Percentiles rank a stretch among this genome's conserved stretches.
phyloP scores from a whole-genome alignment of 768 basidiomycete species.

The Mycena venus region DNA sequence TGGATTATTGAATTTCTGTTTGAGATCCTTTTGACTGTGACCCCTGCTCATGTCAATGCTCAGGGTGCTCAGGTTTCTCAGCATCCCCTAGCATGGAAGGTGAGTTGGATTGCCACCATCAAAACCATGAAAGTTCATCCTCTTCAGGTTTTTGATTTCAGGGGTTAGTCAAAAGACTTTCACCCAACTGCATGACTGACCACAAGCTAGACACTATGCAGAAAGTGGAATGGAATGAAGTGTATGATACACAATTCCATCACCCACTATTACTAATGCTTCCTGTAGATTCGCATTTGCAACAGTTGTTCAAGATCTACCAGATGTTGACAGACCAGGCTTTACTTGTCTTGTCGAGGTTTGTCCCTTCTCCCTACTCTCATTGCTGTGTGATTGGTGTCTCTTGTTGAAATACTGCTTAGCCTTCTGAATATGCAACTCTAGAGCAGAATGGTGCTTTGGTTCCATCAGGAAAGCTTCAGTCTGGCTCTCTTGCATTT shows the following conservation, averaged over 20 bases:
- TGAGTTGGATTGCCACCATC: neutral
- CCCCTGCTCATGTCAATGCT: neutral
- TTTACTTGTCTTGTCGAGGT: neutral
- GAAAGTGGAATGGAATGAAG: neutral
- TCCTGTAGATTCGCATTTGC: neutral
- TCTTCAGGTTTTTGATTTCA: neutral
- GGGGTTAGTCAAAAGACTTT: neutral
- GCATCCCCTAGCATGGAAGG: neutral
- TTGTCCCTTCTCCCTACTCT: neutral
- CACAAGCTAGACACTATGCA: neutral
- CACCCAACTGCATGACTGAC: neutral
- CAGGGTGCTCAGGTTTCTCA: neutral
- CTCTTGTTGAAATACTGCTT: neutral
- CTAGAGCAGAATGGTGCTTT: neutral
- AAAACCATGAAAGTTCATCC: neutral
- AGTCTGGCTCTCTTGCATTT: neutral
- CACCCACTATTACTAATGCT: neutral
- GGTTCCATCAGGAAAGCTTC: neutral
- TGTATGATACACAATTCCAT: neutral
- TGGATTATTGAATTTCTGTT: neutral
- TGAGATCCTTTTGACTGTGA: neutral
- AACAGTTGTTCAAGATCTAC: neutral
- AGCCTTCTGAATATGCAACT: neutral
- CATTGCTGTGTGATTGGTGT: neutral
- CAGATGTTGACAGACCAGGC: neutral